A percentile compares a stretch with the other conserved stretches of the same genome.
phyloP scores from a whole-genome alignment of 164 flowering plant species.

The Dillenia turbinata region DNA sequence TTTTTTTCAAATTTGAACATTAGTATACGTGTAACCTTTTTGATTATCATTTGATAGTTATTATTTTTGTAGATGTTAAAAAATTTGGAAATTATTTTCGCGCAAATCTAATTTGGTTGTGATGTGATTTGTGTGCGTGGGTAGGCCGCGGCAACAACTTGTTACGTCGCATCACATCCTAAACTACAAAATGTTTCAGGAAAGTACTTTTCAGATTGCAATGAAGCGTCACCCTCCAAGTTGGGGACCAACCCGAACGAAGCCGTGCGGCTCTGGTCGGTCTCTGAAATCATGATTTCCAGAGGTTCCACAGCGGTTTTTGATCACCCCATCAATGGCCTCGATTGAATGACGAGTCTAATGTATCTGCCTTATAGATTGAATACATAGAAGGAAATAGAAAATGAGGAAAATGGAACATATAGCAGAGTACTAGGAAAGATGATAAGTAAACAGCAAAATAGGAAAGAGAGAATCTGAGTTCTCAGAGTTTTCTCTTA shows the following conservation, averaged over 20 bases:
- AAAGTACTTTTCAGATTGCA: conserved; percentile 83
- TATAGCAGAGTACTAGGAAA: too few relatives aligned
- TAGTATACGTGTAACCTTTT: too few relatives aligned
- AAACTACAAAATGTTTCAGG: conserved; percentile 58
- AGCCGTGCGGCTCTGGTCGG: conserved; percentile 64
- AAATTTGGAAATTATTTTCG: not conserved
- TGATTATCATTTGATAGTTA: not conserved
- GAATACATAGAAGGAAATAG: too few relatives aligned
- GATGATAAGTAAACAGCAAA: too few relatives aligned
- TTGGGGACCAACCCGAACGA: conserved; percentile 43
- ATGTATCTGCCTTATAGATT: too few relatives aligned
- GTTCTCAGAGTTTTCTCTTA: too few relatives aligned
- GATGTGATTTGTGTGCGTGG: too few relatives aligned
- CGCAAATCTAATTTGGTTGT: not conserved
- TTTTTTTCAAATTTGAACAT: too few relatives aligned
- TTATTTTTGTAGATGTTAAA: not conserved
- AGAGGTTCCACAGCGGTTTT: conserved; percentile 9
- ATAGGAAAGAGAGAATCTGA: too few relatives aligned
- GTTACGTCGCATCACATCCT: conserved; percentile 85
- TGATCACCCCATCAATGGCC: not conserved
- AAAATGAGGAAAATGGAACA: too few relatives aligned
- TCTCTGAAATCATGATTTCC: conserved; percentile 60
- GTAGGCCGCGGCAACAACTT: conserved; percentile 97
- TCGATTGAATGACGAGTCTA: too few relatives aligned
- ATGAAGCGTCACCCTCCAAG: conserved; percentile 65